These are phyloP conservation scores for Nigrospora osmanthi DNA, from an alignment of 2,329 filamentous ascomycete genomes.

Conservation along the genomic window DNA sequence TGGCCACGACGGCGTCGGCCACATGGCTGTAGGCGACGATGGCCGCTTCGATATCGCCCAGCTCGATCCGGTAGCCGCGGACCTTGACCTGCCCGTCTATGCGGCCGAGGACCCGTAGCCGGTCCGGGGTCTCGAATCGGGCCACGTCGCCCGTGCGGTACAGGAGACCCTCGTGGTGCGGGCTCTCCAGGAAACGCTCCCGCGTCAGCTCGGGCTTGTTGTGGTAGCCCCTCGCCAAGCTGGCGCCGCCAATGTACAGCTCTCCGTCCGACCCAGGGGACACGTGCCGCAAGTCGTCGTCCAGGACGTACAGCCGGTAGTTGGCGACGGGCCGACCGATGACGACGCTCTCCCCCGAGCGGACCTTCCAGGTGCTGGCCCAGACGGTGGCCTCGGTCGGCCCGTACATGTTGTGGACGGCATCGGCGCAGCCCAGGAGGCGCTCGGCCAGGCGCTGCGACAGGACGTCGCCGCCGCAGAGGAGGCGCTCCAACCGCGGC, in stretches of 20 bases:
- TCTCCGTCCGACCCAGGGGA: constrained; percentile 27
- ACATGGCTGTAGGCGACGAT: constrained; percentile 11
- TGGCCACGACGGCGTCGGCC: constrained; percentile 16
- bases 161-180: constrained; percentile 13
- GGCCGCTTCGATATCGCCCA: constrained; percentile 19
- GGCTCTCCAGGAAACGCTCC: constrained; percentile 12
- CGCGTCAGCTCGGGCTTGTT: constrained; percentile 10
- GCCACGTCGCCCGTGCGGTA: constrained; percentile 18
- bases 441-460: constrained; percentile 17
- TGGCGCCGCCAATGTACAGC: constrained; percentile 21
- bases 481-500: constrained; percentile 12
- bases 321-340: constrained; percentile 22
- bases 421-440: constrained; percentile 18
- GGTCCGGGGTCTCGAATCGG: constrained; percentile 7
- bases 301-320: constrained; percentile 30
- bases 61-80: constrained; percentile 19
- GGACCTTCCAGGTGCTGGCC: constrained; percentile 16
- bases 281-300: constrained; percentile 23
- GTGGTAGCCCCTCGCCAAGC: constrained; percentile 24
- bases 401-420: constrained; percentile 20
- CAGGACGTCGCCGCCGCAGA: constrained; percentile 19
- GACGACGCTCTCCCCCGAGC: constrained; percentile 10
- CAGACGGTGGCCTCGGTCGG: constrained; percentile 18
- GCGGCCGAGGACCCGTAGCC: constrained; percentile 13
- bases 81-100: constrained; percentile 20